A percentile compares a stretch with the other conserved stretches of the same genome.
These are phyloP conservation scores for Boletus sp. DNA, from an alignment of 768 basidiomycete species.

Conservation along the genomic window DNA sequence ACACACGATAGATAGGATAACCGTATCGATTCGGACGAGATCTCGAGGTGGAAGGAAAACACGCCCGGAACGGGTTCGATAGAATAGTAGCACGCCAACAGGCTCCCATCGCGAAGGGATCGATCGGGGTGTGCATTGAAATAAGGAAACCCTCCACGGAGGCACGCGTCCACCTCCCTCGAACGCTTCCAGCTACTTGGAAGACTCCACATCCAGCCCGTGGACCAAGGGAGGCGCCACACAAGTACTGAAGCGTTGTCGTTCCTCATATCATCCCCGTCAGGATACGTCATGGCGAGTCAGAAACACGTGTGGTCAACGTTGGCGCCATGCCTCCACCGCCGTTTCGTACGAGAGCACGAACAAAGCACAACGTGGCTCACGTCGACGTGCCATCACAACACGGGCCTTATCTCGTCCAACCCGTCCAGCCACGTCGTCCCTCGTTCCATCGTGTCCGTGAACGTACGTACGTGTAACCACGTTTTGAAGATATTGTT, in stretches of 20 bases:
- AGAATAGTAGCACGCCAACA: too few species aligned
- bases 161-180: neutral
- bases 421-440: neutral
- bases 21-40: slow-evolving; percentile 1
- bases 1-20: neutral
- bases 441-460: neutral
- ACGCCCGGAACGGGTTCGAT: neutral
- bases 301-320: slow-evolving; percentile 19
- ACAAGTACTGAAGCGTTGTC: too few species aligned
- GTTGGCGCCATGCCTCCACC: slow-evolving; percentile 4
- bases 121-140: neutral
- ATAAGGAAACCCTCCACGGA: neutral
- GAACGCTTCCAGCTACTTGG: neutral
- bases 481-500: neutral
- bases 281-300: slow-evolving; percentile 5
- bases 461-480: neutral
- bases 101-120: neutral
- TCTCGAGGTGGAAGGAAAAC: neutral
- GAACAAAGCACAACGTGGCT: neutral
- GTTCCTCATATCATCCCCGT: neutral
- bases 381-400: neutral
- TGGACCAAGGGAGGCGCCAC: neutral
- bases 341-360: neutral
- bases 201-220: neutral
- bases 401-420: neutral